Base-by-base conservation (phyloP, 2,329 filamentous ascomycete genomes). In the Pseudogymnoascus sp. region DNA sequence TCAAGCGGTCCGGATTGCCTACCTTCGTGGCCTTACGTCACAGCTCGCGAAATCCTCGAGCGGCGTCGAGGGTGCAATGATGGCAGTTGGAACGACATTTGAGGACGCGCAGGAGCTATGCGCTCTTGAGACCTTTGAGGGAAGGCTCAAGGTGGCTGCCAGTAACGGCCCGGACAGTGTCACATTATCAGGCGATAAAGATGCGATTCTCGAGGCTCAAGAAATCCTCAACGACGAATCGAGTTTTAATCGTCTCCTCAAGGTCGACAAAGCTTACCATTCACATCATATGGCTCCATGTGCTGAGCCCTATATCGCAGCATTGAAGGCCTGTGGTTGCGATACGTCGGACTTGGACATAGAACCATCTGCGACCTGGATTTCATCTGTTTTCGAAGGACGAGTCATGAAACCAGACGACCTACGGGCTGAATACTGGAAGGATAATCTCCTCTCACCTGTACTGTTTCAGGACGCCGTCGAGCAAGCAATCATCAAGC, bases 31-130 rank as follows among this genome's bases (percentile, higher is more conserved):
- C 26, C 26, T 29, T 29, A 29, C 26, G 26, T 68, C 72, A 26
- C 12, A 18, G 16, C 23, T 64, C 63, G 47, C 69, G 65, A 68
- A 75, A 78, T 66, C 71, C 29, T 51, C 61, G 21, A 62, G 16
- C 39, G 60, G 36, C 4, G 31, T 62, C 34, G 71, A 71, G 10
- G 83, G 83, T 0, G 73, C 77, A 10, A 86, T 85, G 83, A 76
- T 84, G 69, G 83, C 83, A 0, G 80, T 83, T 2, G 83, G 69
- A 37, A 37, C 18, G 16, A 61, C n/a, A 69, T 71, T 18, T 68
- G 67, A 29, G 59, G 26, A 29, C 26, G 26, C 26, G 26, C 26
- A 29, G 26, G 26, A 29, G 26, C 26, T 29, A 29, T 29, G 26
- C 26, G 26, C n/a, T 29, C 23, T 29, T 29, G 26, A 29, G 26